A percentile compares a stretch with the other conserved stretches of the same genome.
Evolutionary conservation across 2,329 filamentous ascomycete genomes (phyloP).

Genomic region (Didymella keratinophila): DNA sequence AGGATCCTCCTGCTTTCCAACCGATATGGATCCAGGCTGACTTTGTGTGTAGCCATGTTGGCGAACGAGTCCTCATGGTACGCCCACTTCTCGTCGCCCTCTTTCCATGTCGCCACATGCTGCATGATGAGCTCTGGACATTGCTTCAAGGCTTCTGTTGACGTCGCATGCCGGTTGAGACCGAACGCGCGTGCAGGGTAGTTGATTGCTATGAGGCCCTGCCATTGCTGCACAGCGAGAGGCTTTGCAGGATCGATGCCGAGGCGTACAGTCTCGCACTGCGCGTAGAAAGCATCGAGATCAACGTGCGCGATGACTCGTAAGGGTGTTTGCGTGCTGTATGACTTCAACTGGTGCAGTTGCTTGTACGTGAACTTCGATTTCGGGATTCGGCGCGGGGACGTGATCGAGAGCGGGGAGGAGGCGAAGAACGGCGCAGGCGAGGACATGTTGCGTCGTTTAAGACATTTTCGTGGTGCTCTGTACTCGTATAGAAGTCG

Average conservation of each 20-base stretch:
- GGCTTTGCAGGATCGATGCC: slow-evolving; percentile 77
- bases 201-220: slow-evolving; percentile 94
- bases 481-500: not conserved
- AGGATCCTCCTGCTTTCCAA: slow-evolving; percentile 84
- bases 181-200: slow-evolving; percentile 86
- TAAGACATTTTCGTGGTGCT: slow-evolving; percentile 22
- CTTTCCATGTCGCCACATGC: slow-evolving; percentile 94
- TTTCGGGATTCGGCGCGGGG: slow-evolving; percentile 49
- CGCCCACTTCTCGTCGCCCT: slow-evolving; percentile 89
- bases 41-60: slow-evolving; percentile 88
- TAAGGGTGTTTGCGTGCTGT: slow-evolving; percentile 75
- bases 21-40: slow-evolving; percentile 91
- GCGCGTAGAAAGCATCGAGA: slow-evolving; percentile 93
- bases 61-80: slow-evolving; percentile 83
- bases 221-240: slow-evolving; percentile 94
- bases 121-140: slow-evolving; percentile 86
- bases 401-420: slow-evolving; percentile 54
- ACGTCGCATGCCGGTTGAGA: slow-evolving; percentile 79
- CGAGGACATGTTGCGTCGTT: slow-evolving; percentile 53
- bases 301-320: slow-evolving; percentile 91
- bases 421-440: slow-evolving; percentile 58
- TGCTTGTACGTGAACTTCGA: slow-evolving; percentile 89
- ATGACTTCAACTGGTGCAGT: slow-evolving; percentile 76
- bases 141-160: slow-evolving; percentile 82
- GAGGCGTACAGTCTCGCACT: slow-evolving; percentile 92